These are phyloP conservation scores for Parachaetomium inaequale DNA, from an alignment of 495 filamentous ascomycete species.

Conservation along the genomic window DNA sequence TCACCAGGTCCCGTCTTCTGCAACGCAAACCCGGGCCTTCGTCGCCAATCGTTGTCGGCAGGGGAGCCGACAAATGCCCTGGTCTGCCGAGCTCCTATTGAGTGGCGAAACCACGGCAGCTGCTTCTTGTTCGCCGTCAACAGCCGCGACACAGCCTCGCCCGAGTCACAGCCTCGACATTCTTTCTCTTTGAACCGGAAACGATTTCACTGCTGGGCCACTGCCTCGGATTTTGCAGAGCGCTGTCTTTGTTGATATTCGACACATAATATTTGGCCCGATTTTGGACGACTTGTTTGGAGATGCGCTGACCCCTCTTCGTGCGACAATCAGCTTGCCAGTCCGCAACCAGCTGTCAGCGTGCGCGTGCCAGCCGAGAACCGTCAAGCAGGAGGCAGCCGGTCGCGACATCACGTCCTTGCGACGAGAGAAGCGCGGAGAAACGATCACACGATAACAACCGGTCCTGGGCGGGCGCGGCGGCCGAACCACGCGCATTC, in stretches of 20 bases:
- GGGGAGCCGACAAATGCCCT: background rate
- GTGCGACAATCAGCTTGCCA: slow-evolving; percentile 16
- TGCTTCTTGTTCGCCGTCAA: slow-evolving; percentile 26
- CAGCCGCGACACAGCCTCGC: slow-evolving; percentile 28
- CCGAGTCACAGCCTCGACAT: slow-evolving; percentile 15
- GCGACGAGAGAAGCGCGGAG: background rate
- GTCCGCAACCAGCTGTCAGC: slow-evolving; percentile 26
- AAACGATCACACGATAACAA: background rate
- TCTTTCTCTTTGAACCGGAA: slow-evolving; percentile 1
- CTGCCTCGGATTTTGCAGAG: background rate
- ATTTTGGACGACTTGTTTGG: background rate
- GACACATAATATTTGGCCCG: background rate
- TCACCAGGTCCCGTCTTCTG: slow-evolving; percentile 7
- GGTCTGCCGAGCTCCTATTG: slow-evolving; percentile 13
- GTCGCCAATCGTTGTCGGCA: slow-evolving; percentile 20
- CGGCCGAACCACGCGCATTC: slow-evolving; percentile 27
- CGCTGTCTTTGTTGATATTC: slow-evolving; percentile 7
- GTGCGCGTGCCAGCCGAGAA: slow-evolving; percentile 5
- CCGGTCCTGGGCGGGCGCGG: slow-evolving; percentile 12
- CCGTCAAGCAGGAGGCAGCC: slow-evolving; percentile 26
- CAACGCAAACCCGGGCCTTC: slow-evolving; percentile 2
- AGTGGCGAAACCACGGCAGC: slow-evolving; percentile 23
- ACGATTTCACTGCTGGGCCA: background rate
- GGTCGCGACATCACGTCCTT: background rate
- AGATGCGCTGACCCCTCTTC: slow-evolving; percentile 3